Base-by-base conservation (phyloP, 2,329 filamentous ascomycete genomes). In the Talaromyces sp. region DNA sequence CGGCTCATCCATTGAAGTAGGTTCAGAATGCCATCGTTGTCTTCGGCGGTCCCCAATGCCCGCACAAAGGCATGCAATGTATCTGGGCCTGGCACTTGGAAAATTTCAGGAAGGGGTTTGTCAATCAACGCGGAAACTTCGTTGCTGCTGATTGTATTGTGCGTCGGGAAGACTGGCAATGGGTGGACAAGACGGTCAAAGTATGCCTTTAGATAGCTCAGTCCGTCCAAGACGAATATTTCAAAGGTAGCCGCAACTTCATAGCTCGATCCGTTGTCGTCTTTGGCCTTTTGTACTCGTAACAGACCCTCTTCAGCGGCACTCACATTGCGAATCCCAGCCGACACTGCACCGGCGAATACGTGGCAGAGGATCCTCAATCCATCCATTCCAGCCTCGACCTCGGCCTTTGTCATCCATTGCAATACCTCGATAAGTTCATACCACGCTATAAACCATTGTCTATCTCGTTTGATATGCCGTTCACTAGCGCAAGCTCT, bases 1-100 rank as follows among this genome's bases (percentile, higher is more conserved):
- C 65, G 65, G 31, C 68, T 72, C 74, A 80, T 78, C 77, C 77
- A 79, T 19, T 68, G 69, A 48, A 80, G 65, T 24, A 80, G 66
- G 54, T 69, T 69, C 35, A 78, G 57, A 21, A 80, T 60, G 12
- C 74, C 72, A 41, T 75, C 68, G 46, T 72, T 70, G 58, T 80
- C 78, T 59, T 70, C 69, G 6, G 71, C 70, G 4, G 71, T 63
- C 11, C 77, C 78, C 12, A 80, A 67, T 31, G 73, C 72, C 48
- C 77, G 70, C 51, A 78, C 70, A 60, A 77, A 77, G 5, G 68
- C 68, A 66, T 80, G 78, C 12, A 80, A 68, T 12, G 68, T 65
- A 38, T 74, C 71, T 56, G 75, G 75, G 1, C 66, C 65, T 6
- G 77, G 77, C 2, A 73, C 69, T 38, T 73, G 69, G 31, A 75